Conservation (phyloP, 2,329 filamentous ascomycete species). For the Fusarium sp. region DNA sequence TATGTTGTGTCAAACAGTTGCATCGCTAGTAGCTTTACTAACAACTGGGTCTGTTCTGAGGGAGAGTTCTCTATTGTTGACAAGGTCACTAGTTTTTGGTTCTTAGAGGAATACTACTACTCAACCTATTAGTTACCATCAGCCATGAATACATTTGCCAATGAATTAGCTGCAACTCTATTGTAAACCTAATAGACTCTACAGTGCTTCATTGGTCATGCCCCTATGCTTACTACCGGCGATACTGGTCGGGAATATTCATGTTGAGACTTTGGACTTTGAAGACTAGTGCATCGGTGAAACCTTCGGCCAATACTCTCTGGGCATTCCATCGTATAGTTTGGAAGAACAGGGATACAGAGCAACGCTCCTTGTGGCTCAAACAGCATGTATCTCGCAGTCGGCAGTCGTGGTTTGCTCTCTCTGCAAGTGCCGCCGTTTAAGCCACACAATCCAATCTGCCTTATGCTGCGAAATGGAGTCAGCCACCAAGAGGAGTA, state of each 20-base stretch:
- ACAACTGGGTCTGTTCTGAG: too few species aligned
- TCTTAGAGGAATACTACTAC: background rate
- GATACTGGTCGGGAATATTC: background rate
- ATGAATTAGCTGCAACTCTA: background rate
- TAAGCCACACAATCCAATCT: background rate
- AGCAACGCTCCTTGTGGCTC: background rate
- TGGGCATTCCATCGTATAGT: background rate
- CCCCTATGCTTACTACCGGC: background rate
- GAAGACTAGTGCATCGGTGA: background rate
- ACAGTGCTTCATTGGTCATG: background rate
- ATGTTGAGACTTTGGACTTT: background rate
- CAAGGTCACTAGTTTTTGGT: background rate
- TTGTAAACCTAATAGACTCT: background rate
- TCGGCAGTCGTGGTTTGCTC: background rate
- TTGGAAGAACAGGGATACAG: background rate
- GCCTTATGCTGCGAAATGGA: too few species aligned
- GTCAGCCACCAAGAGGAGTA: background rate
- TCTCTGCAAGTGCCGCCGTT: background rate
- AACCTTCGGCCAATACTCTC: background rate
- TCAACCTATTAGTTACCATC: accelerated
- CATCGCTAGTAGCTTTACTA: background rate
- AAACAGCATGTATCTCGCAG: background rate
- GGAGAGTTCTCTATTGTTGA: background rate
- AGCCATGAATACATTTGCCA: background rate
- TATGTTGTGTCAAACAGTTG: background rate